These are phyloP conservation scores for Tremellales sp. DNA, from an alignment of 1,284 basidiomycete species.

Conservation along the genomic window DNA sequence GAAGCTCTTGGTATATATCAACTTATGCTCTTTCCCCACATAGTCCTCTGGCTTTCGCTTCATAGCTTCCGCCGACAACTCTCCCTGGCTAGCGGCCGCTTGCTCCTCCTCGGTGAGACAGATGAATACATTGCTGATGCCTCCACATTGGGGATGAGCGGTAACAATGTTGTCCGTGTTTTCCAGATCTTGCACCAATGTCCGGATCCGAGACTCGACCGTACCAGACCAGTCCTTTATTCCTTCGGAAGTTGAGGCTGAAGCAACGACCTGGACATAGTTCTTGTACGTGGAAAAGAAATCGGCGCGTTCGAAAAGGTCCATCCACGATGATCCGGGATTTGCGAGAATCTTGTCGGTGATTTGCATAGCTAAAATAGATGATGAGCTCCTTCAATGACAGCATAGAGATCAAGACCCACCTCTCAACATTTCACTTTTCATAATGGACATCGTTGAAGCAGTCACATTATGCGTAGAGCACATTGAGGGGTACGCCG, in stretches of 20 bases:
- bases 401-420: slow-evolving; percentile 16
- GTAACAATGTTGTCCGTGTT: slow-evolving; percentile 84
- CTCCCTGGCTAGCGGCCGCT: slow-evolving; percentile 81
- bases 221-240: slow-evolving; percentile 97
- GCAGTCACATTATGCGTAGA: slow-evolving; percentile 96
- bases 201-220: slow-evolving; percentile 94
- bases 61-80: slow-evolving; percentile 66
- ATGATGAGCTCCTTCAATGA: slow-evolving; percentile 1
- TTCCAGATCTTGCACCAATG: slow-evolving; percentile 96
- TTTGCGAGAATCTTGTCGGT: slow-evolving; percentile 78
- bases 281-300: slow-evolving; percentile 97
- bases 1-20: slow-evolving; percentile 89
- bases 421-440: slow-evolving; percentile 93
- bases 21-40: slow-evolving; percentile 69
- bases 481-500: slow-evolving; percentile 99
- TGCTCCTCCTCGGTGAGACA: slow-evolving; percentile 85
- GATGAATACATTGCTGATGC: slow-evolving; percentile 81
- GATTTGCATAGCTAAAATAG: slow-evolving; percentile 70
- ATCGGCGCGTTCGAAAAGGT: slow-evolving; percentile 88
- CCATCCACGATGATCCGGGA: slow-evolving; percentile 75
- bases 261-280: slow-evolving; percentile 97
- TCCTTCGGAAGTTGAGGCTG: slow-evolving; percentile 72
- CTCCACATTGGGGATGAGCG: slow-evolving; percentile 93
- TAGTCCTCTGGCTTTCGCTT: slow-evolving; percentile 76
- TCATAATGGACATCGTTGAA: slow-evolving; percentile 95